Evolutionary conservation across 2,329 filamentous ascomycete species (phyloP).

Genomic region (Chaetomiaceae sp.): DNA sequence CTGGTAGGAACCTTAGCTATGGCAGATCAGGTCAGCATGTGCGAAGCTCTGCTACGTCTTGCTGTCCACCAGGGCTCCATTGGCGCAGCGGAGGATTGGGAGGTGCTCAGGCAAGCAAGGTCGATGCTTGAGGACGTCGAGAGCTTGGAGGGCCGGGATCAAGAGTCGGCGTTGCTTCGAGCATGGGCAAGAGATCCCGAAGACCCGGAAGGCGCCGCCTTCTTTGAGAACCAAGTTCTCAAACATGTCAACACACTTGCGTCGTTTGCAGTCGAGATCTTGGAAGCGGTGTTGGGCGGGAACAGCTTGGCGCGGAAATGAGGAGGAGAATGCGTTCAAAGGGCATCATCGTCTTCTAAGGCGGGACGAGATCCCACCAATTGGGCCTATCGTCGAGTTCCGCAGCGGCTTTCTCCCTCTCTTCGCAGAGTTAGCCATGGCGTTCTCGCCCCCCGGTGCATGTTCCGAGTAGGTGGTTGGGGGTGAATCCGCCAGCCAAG

Average conservation of each 20-base stretch:
- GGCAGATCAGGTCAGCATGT: slow-evolving; percentile 48
- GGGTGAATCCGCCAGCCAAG: not conserved
- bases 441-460: not conserved
- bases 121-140: slow-evolving; percentile 45
- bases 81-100: slow-evolving; percentile 42
- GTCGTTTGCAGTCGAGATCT: slow-evolving; percentile 38
- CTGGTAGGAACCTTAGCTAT: slow-evolving; percentile 31
- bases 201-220: slow-evolving; percentile 35
- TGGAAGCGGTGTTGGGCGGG: slow-evolving; percentile 35
- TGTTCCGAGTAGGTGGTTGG: not conserved
- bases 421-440: slow-evolving; percentile 3
- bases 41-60: slow-evolving; percentile 47
- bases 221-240: slow-evolving; percentile 46
- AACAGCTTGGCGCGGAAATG: slow-evolving; percentile 11
- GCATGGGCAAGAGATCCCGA: slow-evolving; percentile 39
- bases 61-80: slow-evolving; percentile 37
- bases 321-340: not conserved
- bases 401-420: not conserved
- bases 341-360: not conserved
- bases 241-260: slow-evolving; percentile 43
- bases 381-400: not conserved
- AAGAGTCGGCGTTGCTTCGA: slow-evolving; percentile 38
- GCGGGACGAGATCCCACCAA: not conserved
- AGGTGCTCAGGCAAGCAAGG: slow-evolving; percentile 37
- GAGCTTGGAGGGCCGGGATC: slow-evolving; percentile 39